A percentile compares a stretch with the other conserved stretches of the same genome.
Evolutionary conservation across 1,284 basidiomycete genomes (phyloP).

Genomic region (Pholiota adiposa): DNA sequence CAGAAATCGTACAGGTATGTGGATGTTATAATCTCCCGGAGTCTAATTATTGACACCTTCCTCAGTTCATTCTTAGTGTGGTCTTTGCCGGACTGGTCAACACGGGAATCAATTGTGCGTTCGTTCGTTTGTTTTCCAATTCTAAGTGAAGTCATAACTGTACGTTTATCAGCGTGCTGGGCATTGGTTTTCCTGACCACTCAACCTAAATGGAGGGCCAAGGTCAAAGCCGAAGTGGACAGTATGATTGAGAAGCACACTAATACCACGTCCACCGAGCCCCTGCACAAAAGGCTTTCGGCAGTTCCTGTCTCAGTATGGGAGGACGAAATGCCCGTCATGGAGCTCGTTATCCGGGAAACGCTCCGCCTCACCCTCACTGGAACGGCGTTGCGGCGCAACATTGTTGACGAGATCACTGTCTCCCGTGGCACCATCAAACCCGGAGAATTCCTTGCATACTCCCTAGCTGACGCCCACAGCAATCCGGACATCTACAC

Average conservation of each 20-base stretch:
- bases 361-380: slow-evolving; percentile 29
- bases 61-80: slow-evolving; percentile 15
- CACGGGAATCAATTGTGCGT: slow-evolving; percentile 36
- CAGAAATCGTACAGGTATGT: slow-evolving; percentile 31
- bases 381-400: slow-evolving; percentile 17
- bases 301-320: slow-evolving; percentile 37
- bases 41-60: background rate
- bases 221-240: slow-evolving; percentile 29
- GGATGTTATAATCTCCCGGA: background rate
- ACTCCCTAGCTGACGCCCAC: slow-evolving; percentile 34
- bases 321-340: slow-evolving; percentile 38
- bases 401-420: slow-evolving; percentile 24
- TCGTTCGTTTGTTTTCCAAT: background rate
- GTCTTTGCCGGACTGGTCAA: slow-evolving; percentile 40
- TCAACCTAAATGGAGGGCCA: slow-evolving; percentile 33
- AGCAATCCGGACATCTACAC: slow-evolving; percentile 37
- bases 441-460: slow-evolving; percentile 34
- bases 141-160: background rate
- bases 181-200: slow-evolving; percentile 31
- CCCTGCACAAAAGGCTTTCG: slow-evolving; percentile 33
- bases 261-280: slow-evolving; percentile 24
- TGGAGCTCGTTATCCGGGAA: slow-evolving; percentile 39
- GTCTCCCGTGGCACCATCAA: slow-evolving; percentile 23
- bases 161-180: slow-evolving; percentile 34
- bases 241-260: slow-evolving; percentile 31